A percentile compares a stretch with the other conserved stretches of the same genome.
Evolutionary conservation across 2,329 filamentous ascomycete species (phyloP).

Genomic region (Coniochaeta hoffmannii): DNA sequence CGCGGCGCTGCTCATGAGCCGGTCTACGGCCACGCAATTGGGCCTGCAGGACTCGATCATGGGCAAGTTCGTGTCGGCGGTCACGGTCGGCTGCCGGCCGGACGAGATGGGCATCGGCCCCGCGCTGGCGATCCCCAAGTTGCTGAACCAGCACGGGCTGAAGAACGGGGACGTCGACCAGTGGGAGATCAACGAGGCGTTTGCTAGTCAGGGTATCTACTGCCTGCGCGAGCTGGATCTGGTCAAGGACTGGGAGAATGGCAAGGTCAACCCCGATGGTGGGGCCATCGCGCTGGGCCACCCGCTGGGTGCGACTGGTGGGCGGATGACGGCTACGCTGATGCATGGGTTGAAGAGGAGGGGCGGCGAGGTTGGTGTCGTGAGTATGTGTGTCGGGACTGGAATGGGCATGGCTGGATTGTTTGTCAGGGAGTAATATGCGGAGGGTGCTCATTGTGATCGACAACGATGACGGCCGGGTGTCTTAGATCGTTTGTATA

Average conservation of each 20-base stretch:
- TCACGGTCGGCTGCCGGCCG: conserved; percentile 70
- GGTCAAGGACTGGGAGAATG: conserved; percentile 47
- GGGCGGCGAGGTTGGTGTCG: conserved; percentile 71
- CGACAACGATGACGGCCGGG: neutral
- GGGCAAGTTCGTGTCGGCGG: conserved; percentile 73
- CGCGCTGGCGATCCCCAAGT: conserved; percentile 74
- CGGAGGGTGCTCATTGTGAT: neutral
- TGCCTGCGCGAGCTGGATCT: conserved; percentile 65
- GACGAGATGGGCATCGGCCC: conserved; percentile 95
- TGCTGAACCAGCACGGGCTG: conserved; percentile 64
- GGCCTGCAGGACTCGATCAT: conserved; percentile 63
- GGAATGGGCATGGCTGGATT: conserved; percentile 58
- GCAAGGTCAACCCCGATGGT: conserved; percentile 82
- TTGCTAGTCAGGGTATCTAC: conserved; percentile 60
- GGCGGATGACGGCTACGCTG: conserved; percentile 69
- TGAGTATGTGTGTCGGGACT: conserved; percentile 85
- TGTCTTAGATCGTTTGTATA: neutral
- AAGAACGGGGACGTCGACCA: conserved; percentile 63
- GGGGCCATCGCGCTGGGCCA: conserved; percentile 93
- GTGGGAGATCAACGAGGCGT: conserved; percentile 92
- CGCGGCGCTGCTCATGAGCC: conserved; percentile 74
- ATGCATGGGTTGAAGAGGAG: conserved; percentile 58
- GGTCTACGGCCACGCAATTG: conserved; percentile 68
- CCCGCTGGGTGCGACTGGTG: conserved; percentile 82
- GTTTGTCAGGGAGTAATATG: conserved; percentile 16